Evolutionary conservation across 2,329 filamentous ascomycete genomes (phyloP).

Genomic region (Neopestalotiopsis rosae): DNA sequence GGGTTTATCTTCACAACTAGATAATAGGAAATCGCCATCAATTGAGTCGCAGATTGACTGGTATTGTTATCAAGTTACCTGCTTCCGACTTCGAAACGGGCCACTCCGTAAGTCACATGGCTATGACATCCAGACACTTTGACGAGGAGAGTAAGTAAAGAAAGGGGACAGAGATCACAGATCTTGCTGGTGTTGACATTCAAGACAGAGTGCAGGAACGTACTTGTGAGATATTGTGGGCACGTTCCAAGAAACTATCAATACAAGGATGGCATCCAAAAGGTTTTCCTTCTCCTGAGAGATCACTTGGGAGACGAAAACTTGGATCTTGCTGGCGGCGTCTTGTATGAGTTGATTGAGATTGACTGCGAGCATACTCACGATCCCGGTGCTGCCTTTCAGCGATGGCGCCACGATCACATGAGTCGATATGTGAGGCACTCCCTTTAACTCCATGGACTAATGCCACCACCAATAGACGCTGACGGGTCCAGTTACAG

Average conservation of each 20-base stretch:
- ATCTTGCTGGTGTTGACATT: background rate
- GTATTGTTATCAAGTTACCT: background rate
- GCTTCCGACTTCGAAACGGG: background rate
- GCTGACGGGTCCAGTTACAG: slow-evolving; percentile 28
- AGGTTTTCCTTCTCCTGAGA: slow-evolving; percentile 48
- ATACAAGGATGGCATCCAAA: slow-evolving; percentile 50
- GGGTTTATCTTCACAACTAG: too few relatives aligned
- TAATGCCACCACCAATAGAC: background rate
- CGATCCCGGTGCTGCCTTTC: slow-evolving; percentile 50
- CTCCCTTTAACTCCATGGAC: background rate
- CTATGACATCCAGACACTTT: slow-evolving; percentile 10
- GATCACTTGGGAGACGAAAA: slow-evolving; percentile 52
- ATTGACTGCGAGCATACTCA: slow-evolving; percentile 49
- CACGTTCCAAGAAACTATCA: slow-evolving; percentile 52
- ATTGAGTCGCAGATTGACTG: background rate
- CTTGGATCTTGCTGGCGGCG: slow-evolving; percentile 47
- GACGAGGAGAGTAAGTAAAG: slow-evolving; percentile 16
- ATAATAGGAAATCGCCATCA: background rate
- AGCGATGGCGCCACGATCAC: slow-evolving; percentile 52
- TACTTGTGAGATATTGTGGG: slow-evolving; percentile 49
- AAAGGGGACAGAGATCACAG: background rate
- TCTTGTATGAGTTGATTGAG: slow-evolving; percentile 53
- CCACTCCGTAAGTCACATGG: background rate
- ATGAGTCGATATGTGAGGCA: slow-evolving; percentile 47
- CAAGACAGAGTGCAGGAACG: slow-evolving; percentile 47